Conservation (phyloP, 305 asterid genomes). For the Fraxinus greggii region DNA sequence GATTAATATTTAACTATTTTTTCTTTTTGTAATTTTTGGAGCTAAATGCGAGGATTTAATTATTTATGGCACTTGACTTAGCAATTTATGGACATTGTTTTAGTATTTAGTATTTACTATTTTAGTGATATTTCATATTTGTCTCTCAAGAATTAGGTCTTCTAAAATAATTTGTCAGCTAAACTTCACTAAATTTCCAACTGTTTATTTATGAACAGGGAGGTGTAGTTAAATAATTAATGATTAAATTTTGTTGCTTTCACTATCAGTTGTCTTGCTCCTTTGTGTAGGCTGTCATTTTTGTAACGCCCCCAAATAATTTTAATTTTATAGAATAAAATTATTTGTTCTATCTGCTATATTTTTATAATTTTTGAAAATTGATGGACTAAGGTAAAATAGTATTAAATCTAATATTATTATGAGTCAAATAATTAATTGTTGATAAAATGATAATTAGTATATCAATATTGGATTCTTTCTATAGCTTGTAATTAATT, state of each 20-base stretch:
- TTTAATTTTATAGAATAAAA: no score
- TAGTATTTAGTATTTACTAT: neutral
- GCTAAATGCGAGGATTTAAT: neutral
- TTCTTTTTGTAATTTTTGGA: neutral
- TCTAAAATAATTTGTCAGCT: neutral
- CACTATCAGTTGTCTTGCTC: neutral
- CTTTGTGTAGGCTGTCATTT: neutral
- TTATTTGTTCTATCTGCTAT: no score
- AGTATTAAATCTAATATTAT: no score
- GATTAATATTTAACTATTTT: neutral
- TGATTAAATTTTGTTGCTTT: conserved; percentile 20
- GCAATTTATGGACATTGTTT: neutral
- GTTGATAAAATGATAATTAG: no score
- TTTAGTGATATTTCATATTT: neutral
- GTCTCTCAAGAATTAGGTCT: neutral
- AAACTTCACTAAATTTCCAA: neutral
- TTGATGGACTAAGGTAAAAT: no score
- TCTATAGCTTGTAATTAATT: no score
- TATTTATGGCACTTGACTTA: conserved; percentile 15
- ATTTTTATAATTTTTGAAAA: no score
- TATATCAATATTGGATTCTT: no score
- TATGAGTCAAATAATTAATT: no score
- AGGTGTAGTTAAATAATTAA: neutral
- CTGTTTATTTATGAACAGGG: neutral
- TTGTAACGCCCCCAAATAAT: no score